phyloP scores from a whole-genome alignment of 345 rosid genomes.

The Eucalyptus grandis region DNA sequence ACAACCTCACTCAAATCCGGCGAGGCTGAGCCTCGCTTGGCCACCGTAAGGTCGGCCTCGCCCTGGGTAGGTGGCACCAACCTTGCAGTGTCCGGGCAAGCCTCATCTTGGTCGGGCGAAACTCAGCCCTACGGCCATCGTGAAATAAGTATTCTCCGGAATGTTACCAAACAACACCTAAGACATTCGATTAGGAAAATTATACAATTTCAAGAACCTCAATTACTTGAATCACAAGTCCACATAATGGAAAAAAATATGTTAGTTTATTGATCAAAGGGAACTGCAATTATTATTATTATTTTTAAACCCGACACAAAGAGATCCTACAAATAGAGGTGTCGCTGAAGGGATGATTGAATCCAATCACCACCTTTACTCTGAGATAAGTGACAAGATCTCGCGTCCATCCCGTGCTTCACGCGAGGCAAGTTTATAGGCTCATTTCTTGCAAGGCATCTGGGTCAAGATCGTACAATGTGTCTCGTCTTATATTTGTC shows the following conservation, averaged over 20 bases:
- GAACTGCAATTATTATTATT: background rate
- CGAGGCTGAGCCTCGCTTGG: too few species aligned
- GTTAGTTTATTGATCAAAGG: background rate
- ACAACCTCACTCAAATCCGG: too few species aligned
- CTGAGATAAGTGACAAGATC: background rate
- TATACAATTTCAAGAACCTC: background rate
- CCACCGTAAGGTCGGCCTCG: too few species aligned
- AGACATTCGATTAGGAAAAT: background rate
- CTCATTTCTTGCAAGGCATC: background rate
- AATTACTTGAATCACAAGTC: background rate
- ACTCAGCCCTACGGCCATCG: fast-evolving
- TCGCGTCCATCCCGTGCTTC: background rate
- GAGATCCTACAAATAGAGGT: background rate
- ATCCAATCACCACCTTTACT: background rate
- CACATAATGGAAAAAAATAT: background rate
- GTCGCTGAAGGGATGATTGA: background rate
- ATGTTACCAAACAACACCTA: too few species aligned
- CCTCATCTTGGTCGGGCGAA: fast-evolving
- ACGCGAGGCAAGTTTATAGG: background rate
- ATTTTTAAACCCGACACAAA: background rate
- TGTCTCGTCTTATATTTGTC: background rate
- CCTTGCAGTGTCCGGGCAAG: fast-evolving
- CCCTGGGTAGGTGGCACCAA: too few species aligned
- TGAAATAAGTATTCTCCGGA: fast-evolving
- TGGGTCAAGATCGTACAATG: background rate